These are phyloP conservation scores for Drosera spatulata DNA, from an alignment of 179 eudicot species.

Conservation along the genomic window DNA sequence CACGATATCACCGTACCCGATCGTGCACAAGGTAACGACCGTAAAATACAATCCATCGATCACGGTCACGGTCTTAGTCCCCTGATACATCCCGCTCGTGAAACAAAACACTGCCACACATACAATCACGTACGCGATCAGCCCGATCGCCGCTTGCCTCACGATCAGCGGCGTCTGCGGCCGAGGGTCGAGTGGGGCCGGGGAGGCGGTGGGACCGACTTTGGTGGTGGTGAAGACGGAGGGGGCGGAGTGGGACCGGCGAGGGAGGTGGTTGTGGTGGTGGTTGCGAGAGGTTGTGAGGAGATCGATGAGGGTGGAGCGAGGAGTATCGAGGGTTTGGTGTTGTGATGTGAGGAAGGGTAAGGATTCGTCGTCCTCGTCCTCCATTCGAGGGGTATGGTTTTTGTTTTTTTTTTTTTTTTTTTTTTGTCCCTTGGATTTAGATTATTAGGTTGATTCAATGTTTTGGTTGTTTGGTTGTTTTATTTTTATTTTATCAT, in stretches of 20 bases:
- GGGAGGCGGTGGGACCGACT: slow-evolving; percentile 4
- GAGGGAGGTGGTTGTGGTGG: background rate
- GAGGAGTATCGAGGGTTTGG: too few species aligned
- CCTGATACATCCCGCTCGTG: slow-evolving; percentile 23
- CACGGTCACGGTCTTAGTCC: slow-evolving; percentile 19
- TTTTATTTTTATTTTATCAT: too few species aligned
- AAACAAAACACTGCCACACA: slow-evolving; percentile 23
- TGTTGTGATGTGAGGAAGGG: too few species aligned
- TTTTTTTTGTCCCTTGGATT: too few species aligned
- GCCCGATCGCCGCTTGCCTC: slow-evolving; percentile 27
- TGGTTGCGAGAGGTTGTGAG: too few species aligned
- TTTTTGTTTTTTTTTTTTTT: too few species aligned
- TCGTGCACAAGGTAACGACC: slow-evolving; percentile 50
- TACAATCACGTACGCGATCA: slow-evolving; percentile 23
- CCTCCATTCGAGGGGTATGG: too few species aligned
- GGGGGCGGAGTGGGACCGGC: slow-evolving; percentile 49
- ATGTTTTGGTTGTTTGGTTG: too few species aligned
- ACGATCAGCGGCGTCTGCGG: slow-evolving; percentile 25
- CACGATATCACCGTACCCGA: slow-evolving; percentile 63
- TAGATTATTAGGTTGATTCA: too few species aligned
- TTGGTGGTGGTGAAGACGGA: slow-evolving; percentile 24
- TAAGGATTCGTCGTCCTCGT: too few species aligned
- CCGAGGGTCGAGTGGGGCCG: slow-evolving; percentile 6
- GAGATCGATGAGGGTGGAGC: too few species aligned
- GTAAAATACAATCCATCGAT: slow-evolving; percentile 55